These are phyloP conservation scores for Guyanaporus albipodus DNA, from an alignment of 768 basidiomycete genomes.

Conservation along the genomic window DNA sequence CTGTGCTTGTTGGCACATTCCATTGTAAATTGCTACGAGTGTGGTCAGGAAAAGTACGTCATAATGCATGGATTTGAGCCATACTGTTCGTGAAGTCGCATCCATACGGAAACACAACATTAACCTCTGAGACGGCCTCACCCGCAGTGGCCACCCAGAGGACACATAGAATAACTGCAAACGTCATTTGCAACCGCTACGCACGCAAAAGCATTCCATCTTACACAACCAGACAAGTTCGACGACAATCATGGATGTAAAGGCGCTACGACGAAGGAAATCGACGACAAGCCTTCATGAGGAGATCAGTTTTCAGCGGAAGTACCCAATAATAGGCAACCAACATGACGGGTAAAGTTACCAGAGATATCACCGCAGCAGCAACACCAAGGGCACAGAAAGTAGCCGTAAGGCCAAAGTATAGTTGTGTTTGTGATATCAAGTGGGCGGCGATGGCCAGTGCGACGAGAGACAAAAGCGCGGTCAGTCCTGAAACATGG, in stretches of 20 bases:
- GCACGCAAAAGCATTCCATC: slow-evolving; percentile 2
- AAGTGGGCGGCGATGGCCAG: slow-evolving; percentile 29
- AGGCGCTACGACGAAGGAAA: slow-evolving; percentile 31
- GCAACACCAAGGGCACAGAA: slow-evolving; percentile 32
- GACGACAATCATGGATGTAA: slow-evolving; percentile 37
- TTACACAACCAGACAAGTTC: slow-evolving; percentile 38
- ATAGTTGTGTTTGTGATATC: slow-evolving; percentile 16
- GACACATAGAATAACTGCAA: slow-evolving; percentile 32
- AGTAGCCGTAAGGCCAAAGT: slow-evolving; percentile 6
- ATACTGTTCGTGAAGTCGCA: slow-evolving; percentile 3
- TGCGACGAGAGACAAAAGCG: slow-evolving; percentile 29
- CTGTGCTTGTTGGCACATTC: slow-evolving; percentile 28
- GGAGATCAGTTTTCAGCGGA: slow-evolving; percentile 1
- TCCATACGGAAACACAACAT: slow-evolving; percentile 7
- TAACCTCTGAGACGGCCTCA: slow-evolving; percentile 15
- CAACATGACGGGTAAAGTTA: slow-evolving; percentile 31
- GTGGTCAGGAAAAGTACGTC: neutral
- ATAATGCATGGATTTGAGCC: neutral
- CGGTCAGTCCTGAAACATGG: slow-evolving; percentile 8
- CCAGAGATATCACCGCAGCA: slow-evolving; percentile 23
- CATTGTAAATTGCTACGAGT: slow-evolving; percentile 7
- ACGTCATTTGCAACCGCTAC: neutral
- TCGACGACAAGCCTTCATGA: slow-evolving; percentile 34
- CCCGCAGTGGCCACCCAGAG: slow-evolving; percentile 39
- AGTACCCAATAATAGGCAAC: neutral